Conservation (phyloP, 1,139 yeast genomes). For the Trichomonascaceae sp. region DNA sequence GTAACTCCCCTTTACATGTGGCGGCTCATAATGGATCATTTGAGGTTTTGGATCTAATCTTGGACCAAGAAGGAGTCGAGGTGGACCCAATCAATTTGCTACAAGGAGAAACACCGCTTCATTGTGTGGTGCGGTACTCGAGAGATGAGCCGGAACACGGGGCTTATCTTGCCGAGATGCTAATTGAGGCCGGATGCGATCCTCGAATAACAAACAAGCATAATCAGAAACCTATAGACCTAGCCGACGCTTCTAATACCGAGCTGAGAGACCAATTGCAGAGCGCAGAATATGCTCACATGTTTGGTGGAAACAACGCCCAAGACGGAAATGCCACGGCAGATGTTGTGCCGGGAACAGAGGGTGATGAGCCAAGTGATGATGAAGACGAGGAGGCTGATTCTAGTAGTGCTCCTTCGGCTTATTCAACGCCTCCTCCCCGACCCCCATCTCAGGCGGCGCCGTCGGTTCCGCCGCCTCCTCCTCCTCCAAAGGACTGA, state of each 20-base stretch:
- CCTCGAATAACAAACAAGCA: constrained; percentile 44
- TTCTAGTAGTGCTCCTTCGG: too few species aligned
- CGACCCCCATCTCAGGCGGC: too few species aligned
- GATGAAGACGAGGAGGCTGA: constrained; percentile 13
- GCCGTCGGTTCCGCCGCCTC: too few species aligned
- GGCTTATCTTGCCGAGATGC: constrained; percentile 58
- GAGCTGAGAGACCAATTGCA: constrained; percentile 51
- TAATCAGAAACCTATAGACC: constrained; percentile 65
- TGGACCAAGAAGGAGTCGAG: constrained; percentile 86
- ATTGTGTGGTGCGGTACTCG: constrained; percentile 67
- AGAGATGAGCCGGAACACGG: constrained; percentile 80
- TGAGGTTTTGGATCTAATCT: constrained; percentile 66
- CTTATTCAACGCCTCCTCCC: too few species aligned
- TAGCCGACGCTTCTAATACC: constrained; percentile 41
- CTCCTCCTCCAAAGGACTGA: too few species aligned
- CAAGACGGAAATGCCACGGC: constrained; percentile 11
- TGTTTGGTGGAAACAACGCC: constrained; percentile 17
- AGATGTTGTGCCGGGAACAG: constrained; percentile 9
- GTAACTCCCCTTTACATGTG: constrained; percentile 73
- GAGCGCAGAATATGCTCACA: constrained; percentile 66
- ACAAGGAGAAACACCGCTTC: constrained; percentile 83
- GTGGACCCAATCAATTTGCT: constrained; percentile 63
- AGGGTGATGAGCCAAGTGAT: constrained; percentile 2
- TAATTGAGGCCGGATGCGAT: constrained; percentile 88
- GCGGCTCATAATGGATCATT: constrained; percentile 69